Base-by-base conservation (phyloP, 805 yeast genomes). In the Brettanomyces naardenensis region DNA sequence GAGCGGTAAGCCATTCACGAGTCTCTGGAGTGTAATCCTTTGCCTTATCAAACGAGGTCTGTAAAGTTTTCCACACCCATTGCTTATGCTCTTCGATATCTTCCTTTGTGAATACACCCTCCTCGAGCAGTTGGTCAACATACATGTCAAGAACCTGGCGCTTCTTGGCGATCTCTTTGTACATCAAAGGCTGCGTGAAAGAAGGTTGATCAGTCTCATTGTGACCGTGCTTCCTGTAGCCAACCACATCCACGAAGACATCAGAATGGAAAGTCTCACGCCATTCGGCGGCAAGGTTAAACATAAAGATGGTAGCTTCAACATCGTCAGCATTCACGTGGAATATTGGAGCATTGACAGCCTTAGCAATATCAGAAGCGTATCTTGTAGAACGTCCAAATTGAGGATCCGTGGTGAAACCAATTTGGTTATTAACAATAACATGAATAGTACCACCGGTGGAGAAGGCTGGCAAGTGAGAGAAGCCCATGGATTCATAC, bases 161-260 rank as follows among this genome's bases (percentile, higher is more conserved):
- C 81, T 89, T 90, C 62, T 84, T 73, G 39, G 90, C 88, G 59
- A 92, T 85, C 68, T 75, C 76, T 62, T 85, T 69, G 73, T 92
- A 92, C 99, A 92, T 92, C 56, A 88, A 68, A 36, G 99, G 99
- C 68, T 92, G 99, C 33, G 99, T 92, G 76, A 92, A 92, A 26
- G 95, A 71, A 42, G 99, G 99, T 71, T 92, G 99, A 68, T 92
- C 99, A 48, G 97, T 92, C 74, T 92, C 99, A 64, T 92, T 92
- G 74, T 92, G 99, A 62, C 99, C 99, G 62, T 92, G 78, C 65
- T 89, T 90, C 69, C 99, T 80, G 84, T 92, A 92, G 63, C 98
- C 95, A 57, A 92, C 96, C 57, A 92, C 80, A 65, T 92, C 99
- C 56, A 92, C 78, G 54, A 92, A 86, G 41, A 88, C 97, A 60